These are phyloP conservation scores for Striga hermonthica DNA, from an alignment of 305 asterid genomes.

Conservation along the genomic window DNA sequence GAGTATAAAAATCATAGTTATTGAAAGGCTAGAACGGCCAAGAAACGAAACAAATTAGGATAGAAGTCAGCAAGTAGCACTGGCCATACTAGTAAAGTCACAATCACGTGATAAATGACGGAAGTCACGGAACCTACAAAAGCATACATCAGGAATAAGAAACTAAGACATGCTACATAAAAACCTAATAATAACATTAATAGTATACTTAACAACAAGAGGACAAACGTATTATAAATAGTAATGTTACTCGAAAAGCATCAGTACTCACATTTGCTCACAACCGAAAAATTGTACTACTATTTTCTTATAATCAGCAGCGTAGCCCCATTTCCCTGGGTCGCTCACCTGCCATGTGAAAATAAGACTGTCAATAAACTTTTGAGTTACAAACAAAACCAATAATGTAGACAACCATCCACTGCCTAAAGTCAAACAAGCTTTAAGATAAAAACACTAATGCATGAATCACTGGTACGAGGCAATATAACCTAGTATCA, in stretches of 20 bases:
- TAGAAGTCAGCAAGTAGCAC: background rate
- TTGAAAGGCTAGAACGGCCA: no score
- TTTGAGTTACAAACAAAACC: background rate
- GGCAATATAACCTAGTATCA: conserved; percentile 4
- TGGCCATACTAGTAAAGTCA: conserved; percentile 1
- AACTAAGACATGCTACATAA: background rate
- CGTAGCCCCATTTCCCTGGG: conserved; percentile 80
- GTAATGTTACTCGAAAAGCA: conserved; percentile 11
- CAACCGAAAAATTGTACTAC: conserved; percentile 84
- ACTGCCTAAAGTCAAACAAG: conserved; percentile 7
- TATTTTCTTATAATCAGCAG: conserved; percentile 77
- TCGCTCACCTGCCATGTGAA: conserved; percentile 73
- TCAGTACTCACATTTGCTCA: conserved; percentile 73
- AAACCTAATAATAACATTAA: conserved; percentile 3
- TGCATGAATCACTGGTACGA: background rate
- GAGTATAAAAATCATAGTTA: no score
- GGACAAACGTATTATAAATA: background rate
- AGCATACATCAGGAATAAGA: conserved; percentile 4
- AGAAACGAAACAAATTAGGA: background rate
- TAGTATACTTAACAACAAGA: conserved; percentile 14
- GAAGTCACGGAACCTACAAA: conserved; percentile 1
- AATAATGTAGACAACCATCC: background rate
- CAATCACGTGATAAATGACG: conserved; percentile 10
- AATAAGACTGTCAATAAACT: conserved; percentile 20
- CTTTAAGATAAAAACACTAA: conserved; percentile 17